Percentiles rank a stretch among this genome's conserved stretches.
phyloP scores from a whole-genome alignment of 495 filamentous ascomycete genomes.

The Aspergillus kassunensis region DNA sequence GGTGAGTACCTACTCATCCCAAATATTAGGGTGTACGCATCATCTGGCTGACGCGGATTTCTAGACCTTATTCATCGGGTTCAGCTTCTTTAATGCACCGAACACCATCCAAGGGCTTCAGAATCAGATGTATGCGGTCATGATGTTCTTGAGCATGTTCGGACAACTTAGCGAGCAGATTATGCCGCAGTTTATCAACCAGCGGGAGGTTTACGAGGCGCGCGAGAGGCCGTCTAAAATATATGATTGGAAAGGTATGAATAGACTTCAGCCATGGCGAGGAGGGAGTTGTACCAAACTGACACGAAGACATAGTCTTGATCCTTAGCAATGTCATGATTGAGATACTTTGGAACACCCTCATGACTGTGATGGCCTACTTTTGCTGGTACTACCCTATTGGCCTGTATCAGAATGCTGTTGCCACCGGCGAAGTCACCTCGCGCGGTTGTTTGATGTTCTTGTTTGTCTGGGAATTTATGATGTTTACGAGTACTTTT shows the following conservation, averaged over 20 bases:
- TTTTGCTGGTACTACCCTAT: constrained; percentile 65
- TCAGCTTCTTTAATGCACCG: constrained; percentile 77
- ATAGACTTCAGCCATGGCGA: too few relatives aligned
- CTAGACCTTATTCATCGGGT: constrained; percentile 73
- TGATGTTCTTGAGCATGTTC: constrained; percentile 80
- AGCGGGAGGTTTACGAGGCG: constrained; percentile 65
- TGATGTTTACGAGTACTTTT: constrained; percentile 58
- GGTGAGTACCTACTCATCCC: too few relatives aligned
- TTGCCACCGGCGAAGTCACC: constrained; percentile 37
- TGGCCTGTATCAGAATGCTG: constrained; percentile 58
- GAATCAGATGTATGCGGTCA: constrained; percentile 86
- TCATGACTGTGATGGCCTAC: constrained; percentile 60
- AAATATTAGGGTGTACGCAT: too few relatives aligned
- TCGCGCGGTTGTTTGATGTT: constrained; percentile 55
- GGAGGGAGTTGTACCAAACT: too few relatives aligned
- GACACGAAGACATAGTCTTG: too few relatives aligned
- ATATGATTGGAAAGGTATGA: constrained; percentile 70
- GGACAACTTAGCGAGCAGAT: constrained; percentile 54
- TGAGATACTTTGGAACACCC: constrained; percentile 68
- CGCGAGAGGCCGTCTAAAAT: constrained; percentile 67
- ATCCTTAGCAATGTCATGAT: constrained; percentile 63
- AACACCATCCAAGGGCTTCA: constrained; percentile 77
- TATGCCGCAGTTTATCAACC: constrained; percentile 65
- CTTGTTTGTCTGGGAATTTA: constrained; percentile 50
- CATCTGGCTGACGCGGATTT: too few relatives aligned